A percentile compares a stretch with the other conserved stretches of the same genome.
Evolutionary conservation across 2,329 filamentous ascomycete species (phyloP).

Genomic region (Scedosporium minutisporum): DNA sequence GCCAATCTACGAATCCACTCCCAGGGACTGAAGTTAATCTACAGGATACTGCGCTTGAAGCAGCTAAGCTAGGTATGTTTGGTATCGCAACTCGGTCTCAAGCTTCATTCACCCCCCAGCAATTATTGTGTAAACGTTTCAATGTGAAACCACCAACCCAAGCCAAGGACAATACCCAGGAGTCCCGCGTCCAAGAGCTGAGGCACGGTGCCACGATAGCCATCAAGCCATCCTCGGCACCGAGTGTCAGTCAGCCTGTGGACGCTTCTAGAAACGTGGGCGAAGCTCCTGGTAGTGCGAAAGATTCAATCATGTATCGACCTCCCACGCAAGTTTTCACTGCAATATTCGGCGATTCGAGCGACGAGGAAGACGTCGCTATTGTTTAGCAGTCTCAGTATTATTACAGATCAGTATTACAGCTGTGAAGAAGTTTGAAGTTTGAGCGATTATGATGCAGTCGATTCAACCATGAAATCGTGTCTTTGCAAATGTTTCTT

Average conservation of each 20-base stretch:
- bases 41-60: slow-evolving; percentile 68
- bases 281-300: not conserved
- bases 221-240: not conserved
- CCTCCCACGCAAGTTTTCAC: slow-evolving; percentile 9
- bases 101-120: slow-evolving; percentile 27
- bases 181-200: not conserved
- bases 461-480: too few species aligned
- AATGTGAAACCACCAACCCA: slow-evolving; percentile 71
- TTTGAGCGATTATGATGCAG: too few species aligned
- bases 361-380: slow-evolving; percentile 1
- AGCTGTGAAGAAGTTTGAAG: too few species aligned
- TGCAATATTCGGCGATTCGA: slow-evolving; percentile 10
- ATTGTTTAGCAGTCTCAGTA: not conserved
- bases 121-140: slow-evolving; percentile 89
- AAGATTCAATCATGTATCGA: not conserved
- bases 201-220: too few species aligned
- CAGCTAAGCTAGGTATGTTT: slow-evolving; percentile 87
- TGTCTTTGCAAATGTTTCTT: too few species aligned
- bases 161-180: slow-evolving; percentile 3
- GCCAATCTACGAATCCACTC: slow-evolving; percentile 1
- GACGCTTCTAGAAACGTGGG: not conserved
- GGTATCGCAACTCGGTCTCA: slow-evolving; percentile 31
- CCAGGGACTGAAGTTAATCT: slow-evolving; percentile 18
- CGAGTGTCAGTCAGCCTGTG: not conserved
- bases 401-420: too few species aligned